These are phyloP conservation scores for Anisodus tanguticus DNA, from an alignment of 257 asterid species.

Conservation along the genomic window DNA sequence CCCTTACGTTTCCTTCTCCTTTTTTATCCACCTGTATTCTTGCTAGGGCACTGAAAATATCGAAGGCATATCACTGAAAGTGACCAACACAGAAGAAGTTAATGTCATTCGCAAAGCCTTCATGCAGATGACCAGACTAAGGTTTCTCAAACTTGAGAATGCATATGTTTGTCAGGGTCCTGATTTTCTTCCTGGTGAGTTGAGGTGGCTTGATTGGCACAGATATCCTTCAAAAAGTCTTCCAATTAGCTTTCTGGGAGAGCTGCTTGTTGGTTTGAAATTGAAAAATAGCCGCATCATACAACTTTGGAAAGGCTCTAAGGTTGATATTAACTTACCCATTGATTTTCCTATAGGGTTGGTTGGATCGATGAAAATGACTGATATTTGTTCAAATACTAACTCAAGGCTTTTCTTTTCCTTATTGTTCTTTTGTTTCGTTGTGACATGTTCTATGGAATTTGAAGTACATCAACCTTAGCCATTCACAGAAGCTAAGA, in stretches of 20 bases:
- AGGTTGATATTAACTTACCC: not conserved
- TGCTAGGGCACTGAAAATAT: constrained; percentile 20
- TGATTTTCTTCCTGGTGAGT: not conserved
- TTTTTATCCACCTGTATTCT: too few species aligned
- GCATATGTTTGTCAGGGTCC: constrained; percentile 22
- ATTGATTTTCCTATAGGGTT: not conserved
- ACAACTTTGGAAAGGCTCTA: constrained; percentile 28
- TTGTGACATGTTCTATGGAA: constrained; percentile 1
- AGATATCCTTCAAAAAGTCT: constrained; percentile 10
- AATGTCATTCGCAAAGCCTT: not conserved
- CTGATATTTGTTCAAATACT: not conserved
- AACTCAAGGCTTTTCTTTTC: not conserved
- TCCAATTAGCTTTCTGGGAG: constrained; percentile 20
- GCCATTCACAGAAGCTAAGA: constrained; percentile 31
- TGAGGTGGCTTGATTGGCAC: constrained; percentile 30
- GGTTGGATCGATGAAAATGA: not conserved
- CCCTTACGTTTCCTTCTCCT: not conserved
- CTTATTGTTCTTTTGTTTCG: not conserved
- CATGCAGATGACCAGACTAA: constrained; percentile 20
- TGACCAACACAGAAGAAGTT: not conserved
- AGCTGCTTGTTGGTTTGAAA: constrained; percentile 23
- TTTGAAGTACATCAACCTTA: constrained; percentile 35
- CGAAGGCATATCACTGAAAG: constrained; percentile 25
- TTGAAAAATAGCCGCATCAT: constrained; percentile 9
- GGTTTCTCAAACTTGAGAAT: constrained; percentile 33